Base-by-base conservation (phyloP, 768 basidiomycete genomes). In the Aureoboletus auriporus region DNA sequence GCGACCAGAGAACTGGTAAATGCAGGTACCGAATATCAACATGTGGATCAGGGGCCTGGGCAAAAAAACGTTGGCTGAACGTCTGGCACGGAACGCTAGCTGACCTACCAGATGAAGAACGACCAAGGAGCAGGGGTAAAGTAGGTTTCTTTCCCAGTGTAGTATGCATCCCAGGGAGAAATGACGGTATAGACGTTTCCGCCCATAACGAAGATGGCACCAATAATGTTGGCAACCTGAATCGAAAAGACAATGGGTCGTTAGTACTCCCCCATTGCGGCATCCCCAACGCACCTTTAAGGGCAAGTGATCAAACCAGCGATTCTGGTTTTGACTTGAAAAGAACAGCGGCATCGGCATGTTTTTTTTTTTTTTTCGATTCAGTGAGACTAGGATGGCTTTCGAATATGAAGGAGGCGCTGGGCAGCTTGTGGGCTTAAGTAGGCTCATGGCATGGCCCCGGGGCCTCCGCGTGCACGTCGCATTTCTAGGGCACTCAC, bases 71-170 rank as follows among this genome's bases (percentile, higher is more conserved):
- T 41, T n/a, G 39, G 11, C 5, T 39, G 20, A 43, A 46, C 26
- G 42, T 45, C 37, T 3, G 20, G 36, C 9, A 14, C 11, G 13
- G 30, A 6, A 16, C 29, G 28, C 6, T 8, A 6, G 33, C 27
- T 12, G 51, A 63, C 73, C 37, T 49, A 78, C 82, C 82, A 84
- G 54, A 82, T 74, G 63, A 75, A 75, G 67, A 80, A 84, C 13
- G 79, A 76, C 71, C 78, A 84, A 13, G 74, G 67, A 1, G 79
- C 77, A 1, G 84, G 84, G 1, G 85, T 86, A 51, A 86, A 73
- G 69, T 84, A 86, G 4, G 84, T 86, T 52, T 78, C 75, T 63
- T 76, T 79, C 26, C 76, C 75, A 3, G 63, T 58, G 51, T 68
- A 68, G 61, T 79, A 80, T 28, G 69, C 63, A 39, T 71, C 74